A percentile compares a stretch with the other conserved stretches of the same genome.
phyloP scores from a whole-genome alignment of 345 rosid species.

The Atalantia buxifolia region DNA sequence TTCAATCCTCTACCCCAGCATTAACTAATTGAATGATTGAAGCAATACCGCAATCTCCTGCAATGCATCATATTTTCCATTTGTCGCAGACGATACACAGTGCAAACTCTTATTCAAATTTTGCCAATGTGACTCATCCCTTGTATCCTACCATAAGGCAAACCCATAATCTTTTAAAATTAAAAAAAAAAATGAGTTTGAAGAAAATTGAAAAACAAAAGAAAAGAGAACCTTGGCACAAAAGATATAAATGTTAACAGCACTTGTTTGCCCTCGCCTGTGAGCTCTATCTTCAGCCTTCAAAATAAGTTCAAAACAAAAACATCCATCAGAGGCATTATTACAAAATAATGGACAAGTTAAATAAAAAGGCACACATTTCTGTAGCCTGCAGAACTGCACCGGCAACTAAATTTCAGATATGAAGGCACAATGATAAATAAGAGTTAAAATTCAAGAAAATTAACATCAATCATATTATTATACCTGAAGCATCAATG shows the following conservation, averaged over 20 bases:
- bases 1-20: background rate
- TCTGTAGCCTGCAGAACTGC: background rate
- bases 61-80: constrained; percentile 90
- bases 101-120: constrained; percentile 67
- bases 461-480: background rate
- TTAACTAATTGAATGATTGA: constrained; percentile 1
- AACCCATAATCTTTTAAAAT: constrained; percentile 7
- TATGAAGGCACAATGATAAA: background rate
- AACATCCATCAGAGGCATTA: background rate
- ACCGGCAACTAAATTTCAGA: background rate
- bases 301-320: constrained; percentile 22
- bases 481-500: constrained; percentile 89
- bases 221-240: constrained; percentile 64
- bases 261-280: constrained; percentile 81
- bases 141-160: constrained; percentile 54
- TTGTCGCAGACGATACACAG: constrained; percentile 78
- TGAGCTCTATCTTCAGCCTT: constrained; percentile 99
- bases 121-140: constrained; percentile 81
- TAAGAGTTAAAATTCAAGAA: background rate
- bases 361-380: background rate
- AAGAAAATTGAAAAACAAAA: background rate
- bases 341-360: background rate
- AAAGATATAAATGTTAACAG: constrained; percentile 85
- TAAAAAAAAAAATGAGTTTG: constrained; percentile 13
- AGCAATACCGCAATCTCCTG: constrained; percentile 62